phyloP scores from a whole-genome alignment of 805 yeast species.

The Zygosaccharomyces rouxii region DNA sequence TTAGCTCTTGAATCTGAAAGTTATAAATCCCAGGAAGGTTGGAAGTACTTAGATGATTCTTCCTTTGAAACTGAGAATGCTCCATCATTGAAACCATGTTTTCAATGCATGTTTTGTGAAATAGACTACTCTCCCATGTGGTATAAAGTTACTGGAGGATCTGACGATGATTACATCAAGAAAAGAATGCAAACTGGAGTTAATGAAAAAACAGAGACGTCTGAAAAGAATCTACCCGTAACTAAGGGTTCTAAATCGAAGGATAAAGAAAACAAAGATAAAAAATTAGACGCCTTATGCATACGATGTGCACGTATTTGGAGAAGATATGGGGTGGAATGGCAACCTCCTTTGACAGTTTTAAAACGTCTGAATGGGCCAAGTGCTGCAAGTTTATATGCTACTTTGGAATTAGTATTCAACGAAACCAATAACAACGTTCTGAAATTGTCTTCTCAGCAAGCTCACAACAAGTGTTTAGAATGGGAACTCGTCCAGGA shows the following conservation, averaged over 20 bases:
- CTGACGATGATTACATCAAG: conserved; percentile 26
- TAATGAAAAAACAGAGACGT: conserved; percentile 18
- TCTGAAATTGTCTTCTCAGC: conserved; percentile 15
- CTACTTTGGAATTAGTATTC: conserved; percentile 18
- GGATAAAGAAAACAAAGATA: conserved; percentile 11
- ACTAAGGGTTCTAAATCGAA: conserved; percentile 9
- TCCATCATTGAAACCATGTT: conserved; percentile 35
- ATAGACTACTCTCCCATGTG: conserved; percentile 37
- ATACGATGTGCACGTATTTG: conserved; percentile 83
- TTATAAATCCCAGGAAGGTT: conserved; percentile 15
- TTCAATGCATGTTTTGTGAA: conserved; percentile 70
- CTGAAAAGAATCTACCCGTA: conserved; percentile 8
- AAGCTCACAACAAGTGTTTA: conserved; percentile 40
- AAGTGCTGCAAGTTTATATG: conserved; percentile 13
- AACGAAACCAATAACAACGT: conserved; percentile 18
- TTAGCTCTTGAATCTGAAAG: conserved; percentile 10
- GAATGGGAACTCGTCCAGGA: conserved; percentile 69
- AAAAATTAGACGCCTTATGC: conserved; percentile 61
- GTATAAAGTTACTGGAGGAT: conserved; percentile 35
- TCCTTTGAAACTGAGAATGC: conserved; percentile 61
- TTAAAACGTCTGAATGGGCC: conserved; percentile 41
- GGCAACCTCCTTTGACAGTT: conserved; percentile 78
- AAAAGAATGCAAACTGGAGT: conserved; percentile 23
- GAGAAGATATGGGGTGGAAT: conserved; percentile 82
- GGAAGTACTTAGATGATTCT: conserved; percentile 42